Base-by-base conservation (phyloP, 179 eudicot genomes). In the Vitellaria paradoxa region DNA sequence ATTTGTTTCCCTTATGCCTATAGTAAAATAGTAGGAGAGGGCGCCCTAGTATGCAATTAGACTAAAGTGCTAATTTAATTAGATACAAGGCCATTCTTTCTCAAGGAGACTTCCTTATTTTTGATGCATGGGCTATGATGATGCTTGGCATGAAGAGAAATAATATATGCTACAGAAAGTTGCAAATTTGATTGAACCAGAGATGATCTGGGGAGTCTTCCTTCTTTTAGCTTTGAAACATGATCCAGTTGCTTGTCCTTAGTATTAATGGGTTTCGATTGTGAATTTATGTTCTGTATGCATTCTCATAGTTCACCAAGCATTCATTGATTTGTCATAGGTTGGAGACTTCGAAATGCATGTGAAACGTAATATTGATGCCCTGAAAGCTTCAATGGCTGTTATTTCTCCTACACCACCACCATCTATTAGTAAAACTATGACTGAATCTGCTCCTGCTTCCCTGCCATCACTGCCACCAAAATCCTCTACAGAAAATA, bases 281-380 rank as follows among this genome's bases (percentile, higher is more conserved):
- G 6, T 65, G 5, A 18, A 13, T 21, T 17, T 53, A 13, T 57
- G 66, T 6, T 65, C 8, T 45, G 68, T 5, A 24, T 30, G 15
- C 20, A 7, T 23, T 77, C 23, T 67, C 24, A 70, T 24, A 14
- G 30, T 69, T 68, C 64, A 55, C 6, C 67, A 17, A 69, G 26
- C 30, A 9, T 5, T 12, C 70, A 7, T 37, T 72, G 50, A 45
- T 53, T 76, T 77, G 20, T 46, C 15, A 68, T 68, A 92, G 98
- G 81, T 91, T 81, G 98, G 96, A 77, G 93, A 86, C 74, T 90
- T 91, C 79, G 91, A 96, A 85, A 86, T 96, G 96, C 96, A 91
- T 85, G 80, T 96, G 72, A 96, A 91, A 85, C 85, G 99, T 77
- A 92, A 87, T 73, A 79, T 93, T 77, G 91, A 86, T 76, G 84